These are phyloP conservation scores for Auricularia auricula-judae DNA, from an alignment of 768 basidiomycete genomes.

Conservation along the genomic window DNA sequence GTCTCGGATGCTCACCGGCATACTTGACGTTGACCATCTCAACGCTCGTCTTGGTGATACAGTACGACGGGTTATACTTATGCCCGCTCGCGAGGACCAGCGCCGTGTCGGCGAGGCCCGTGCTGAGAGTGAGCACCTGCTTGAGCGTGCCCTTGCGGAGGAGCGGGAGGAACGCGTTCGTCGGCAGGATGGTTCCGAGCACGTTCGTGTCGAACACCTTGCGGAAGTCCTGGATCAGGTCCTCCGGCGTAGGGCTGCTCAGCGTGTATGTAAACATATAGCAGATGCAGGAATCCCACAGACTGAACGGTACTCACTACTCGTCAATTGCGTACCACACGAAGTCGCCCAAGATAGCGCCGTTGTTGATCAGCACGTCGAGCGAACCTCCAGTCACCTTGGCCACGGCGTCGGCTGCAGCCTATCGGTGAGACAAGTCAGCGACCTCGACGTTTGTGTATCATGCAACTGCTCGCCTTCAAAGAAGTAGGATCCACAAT, in stretches of 20 bases:
- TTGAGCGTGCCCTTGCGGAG: constrained; percentile 16
- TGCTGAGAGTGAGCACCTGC: constrained; percentile 25
- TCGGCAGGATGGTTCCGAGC: constrained; percentile 23
- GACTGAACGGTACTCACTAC: not conserved
- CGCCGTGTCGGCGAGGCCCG: constrained; percentile 20
- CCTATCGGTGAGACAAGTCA: constrained; percentile 2
- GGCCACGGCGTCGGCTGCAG: constrained; percentile 7
- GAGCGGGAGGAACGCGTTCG: constrained; percentile 29
- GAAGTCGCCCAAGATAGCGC: constrained; percentile 9
- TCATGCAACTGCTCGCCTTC: not conserved
- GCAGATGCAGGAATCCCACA: constrained; percentile 8
- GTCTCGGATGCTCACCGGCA: no score
- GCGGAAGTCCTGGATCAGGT: not conserved
- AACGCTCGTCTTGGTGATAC: constrained; percentile 20
- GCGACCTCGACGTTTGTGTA: no score
- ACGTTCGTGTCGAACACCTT: constrained; percentile 22
- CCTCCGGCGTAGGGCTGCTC: not conserved
- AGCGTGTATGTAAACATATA: not conserved
- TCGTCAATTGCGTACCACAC: not conserved
- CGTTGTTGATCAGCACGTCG: constrained; percentile 29
- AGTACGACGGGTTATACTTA: constrained; percentile 16
- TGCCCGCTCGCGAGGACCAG: constrained; percentile 11
- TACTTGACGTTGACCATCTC: not conserved
- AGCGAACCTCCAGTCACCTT: constrained; percentile 17
- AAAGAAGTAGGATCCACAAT: not conserved